Evolutionary conservation across 345 rosid genomes (phyloP), one percentile per base, ranked within the genome.

Genomic region (Schrenkiella parvula): DNA sequence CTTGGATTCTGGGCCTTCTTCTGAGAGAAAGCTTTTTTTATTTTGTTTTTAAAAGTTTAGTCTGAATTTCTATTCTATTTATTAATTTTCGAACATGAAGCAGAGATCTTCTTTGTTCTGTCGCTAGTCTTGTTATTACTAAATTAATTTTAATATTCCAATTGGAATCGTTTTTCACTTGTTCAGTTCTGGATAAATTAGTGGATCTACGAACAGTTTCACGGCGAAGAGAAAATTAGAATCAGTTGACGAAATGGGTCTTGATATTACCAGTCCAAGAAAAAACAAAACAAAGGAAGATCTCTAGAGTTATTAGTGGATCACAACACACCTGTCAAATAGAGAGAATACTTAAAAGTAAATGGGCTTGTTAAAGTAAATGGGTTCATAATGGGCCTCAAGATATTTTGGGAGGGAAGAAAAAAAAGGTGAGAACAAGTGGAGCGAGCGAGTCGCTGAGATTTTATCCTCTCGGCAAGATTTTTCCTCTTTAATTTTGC

Each of bases 1-100:
- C 76, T 77, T 71, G 80, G 71, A 55, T 64, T 76, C 6, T 64
- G 43, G 46, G 13, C 38, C 38, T 76, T 61, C 5, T 43, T 71
- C 68, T 71, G 42, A 71, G 19, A 48, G 23, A 56, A 56, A 56
- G 57, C 23, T 32, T 34, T 39, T 28, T 42, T 18, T 44, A 12
- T 34, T 44, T 18, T 18, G 1, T 3, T 28, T 48, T 47, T 22
- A 0, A 9, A 69, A 55, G 5, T 25, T 58, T 64, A 14, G n/a
- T 43, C 0, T 5, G 25, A 1, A 67, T 31, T 67, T 65, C 4
- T 22, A 19, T 65, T 68, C n/a, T 43, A 68, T 77, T 41, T 77
- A 41, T 76, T 76, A 8, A 26, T 48, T 37, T 71, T 57, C 23
- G 14, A 55, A 54, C 38, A 35, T 55, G 50, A 34, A 46, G 51